Percentiles rank a stretch among this genome's conserved stretches.
phyloP scores from a whole-genome alignment of 2,329 filamentous ascomycete genomes.

The Neonectria sp. region DNA sequence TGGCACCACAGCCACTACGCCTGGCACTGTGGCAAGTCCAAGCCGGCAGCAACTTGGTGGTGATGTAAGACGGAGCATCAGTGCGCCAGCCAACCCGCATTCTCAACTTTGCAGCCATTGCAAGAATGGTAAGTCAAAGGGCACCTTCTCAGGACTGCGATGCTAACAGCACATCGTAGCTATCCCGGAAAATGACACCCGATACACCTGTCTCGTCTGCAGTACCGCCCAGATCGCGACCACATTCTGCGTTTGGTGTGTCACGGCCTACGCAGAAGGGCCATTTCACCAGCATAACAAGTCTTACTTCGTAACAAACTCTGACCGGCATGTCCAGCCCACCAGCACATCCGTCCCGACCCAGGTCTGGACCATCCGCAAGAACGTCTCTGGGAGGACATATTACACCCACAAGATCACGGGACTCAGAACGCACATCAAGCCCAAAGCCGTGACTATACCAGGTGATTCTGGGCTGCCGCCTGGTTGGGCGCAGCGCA shows the following conservation, averaged over 20 bases:
- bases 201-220: conserved; percentile 48
- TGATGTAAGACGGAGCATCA: background rate
- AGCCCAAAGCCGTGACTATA: conserved; percentile 34
- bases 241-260: conserved; percentile 48
- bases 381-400: conserved; percentile 45
- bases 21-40: conserved; percentile 22
- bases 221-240: conserved; percentile 42
- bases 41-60: conserved; percentile 25
- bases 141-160: accelerated
- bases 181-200: conserved; percentile 44
- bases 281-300: conserved; percentile 46
- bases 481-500: conserved; percentile 45
- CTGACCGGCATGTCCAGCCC: conserved; percentile 41
- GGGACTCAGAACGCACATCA: conserved; percentile 45
- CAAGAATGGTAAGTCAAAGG: conserved; percentile 34
- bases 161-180: conserved; percentile 14
- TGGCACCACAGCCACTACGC: conserved; percentile 28
- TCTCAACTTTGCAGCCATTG: conserved; percentile 37
- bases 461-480: conserved; percentile 34
- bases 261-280: conserved; percentile 42
- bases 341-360: conserved; percentile 35
- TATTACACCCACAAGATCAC: conserved; percentile 48
- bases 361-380: conserved; percentile 44
- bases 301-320: conserved; percentile 46
- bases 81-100: conserved; percentile 12